Evolutionary conservation across 345 rosid species (phyloP), one percentile per base, ranked within the genome.

Genomic region (Kandelia obovata): DNA sequence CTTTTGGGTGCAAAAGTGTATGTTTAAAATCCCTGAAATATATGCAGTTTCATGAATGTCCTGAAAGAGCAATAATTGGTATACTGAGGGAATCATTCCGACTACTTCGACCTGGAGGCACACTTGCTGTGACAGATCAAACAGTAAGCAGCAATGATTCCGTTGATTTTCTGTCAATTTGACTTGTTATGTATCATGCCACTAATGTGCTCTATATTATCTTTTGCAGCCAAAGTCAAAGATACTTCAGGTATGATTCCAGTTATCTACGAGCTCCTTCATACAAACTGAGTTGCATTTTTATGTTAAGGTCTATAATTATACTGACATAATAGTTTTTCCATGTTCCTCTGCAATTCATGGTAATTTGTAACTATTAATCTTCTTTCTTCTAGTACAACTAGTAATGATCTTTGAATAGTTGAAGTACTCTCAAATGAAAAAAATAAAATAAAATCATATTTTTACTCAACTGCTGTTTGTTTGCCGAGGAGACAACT

Each of bases 31-130:
- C 5, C 37, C 46, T 58, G 6, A 52, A 65, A 63, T 46, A 39
- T 56, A 23, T 72, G 47, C 89, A 87, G 92, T 57, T 83, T 56
- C 92, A 85, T 62, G 89, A 87, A 83, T 85, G 88, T 56, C 92
- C 92, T 23, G 80, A 82, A 66, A 79, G 82, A 73, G 87, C 21
- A 21, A 21, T 21, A 21, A 21, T 21, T 21, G 21, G 21, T 21
- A 21, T 21, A 21, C 21, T 21, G 21, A 21, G 21, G 21, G 21
- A 21, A 21, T 21, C 21, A 21, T 21, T 21, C 21, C 21, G 21
- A 21, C 21, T 21, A 21, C 21, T 21, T 21, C 21, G 21, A 21
- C 21, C 21, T 21, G 21, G 21, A 21, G 21, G 21, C 21, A 21
- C 21, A 21, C 21, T 21, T 21, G 21, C 21, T 21, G 21, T 21